Conservation (phyloP, 2,329 filamentous ascomycete species). For the Elsinoe australis region DNA sequence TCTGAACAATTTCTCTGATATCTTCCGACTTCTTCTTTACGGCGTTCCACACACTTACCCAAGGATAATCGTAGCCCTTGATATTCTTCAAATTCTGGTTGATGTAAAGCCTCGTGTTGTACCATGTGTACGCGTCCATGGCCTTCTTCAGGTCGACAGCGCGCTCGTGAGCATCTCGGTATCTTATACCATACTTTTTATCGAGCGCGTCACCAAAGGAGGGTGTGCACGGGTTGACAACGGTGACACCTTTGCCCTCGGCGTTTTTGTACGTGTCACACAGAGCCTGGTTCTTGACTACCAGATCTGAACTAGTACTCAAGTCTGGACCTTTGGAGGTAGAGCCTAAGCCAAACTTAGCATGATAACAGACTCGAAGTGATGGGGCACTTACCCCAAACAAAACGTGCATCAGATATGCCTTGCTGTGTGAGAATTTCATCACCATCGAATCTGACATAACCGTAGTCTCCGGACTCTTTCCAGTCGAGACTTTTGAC, state of each 20-base stretch:
- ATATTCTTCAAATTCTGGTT: too few species aligned
- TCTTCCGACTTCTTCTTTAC: too few species aligned
- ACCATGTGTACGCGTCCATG: not conserved
- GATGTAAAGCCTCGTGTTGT: too few species aligned
- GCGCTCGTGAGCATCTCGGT: not conserved
- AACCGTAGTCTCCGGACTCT: not conserved
- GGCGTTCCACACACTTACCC: too few species aligned
- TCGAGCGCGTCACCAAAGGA: not conserved
- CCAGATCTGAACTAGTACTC: too few species aligned
- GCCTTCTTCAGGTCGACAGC: too few species aligned
- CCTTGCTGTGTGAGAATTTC: conserved; percentile 12
- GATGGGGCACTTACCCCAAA: conserved; percentile 1
- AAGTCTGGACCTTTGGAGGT: not conserved
- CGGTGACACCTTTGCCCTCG: not conserved
- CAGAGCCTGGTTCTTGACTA: not conserved
- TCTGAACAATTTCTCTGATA: not conserved
- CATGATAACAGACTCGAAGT: not conserved
- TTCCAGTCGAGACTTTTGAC: not conserved
- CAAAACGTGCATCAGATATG: conserved; percentile 3
- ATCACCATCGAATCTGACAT: conserved; percentile 10
- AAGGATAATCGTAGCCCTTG: too few species aligned
- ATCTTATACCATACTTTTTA: not conserved
- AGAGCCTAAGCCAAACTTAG: not conserved
- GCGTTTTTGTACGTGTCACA: not conserved
- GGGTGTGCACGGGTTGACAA: not conserved